A percentile compares a stretch with the other conserved stretches of the same genome.
Evolutionary conservation across 192 early-diverging fungal species (phyloP).

Genomic region (Umbelopsis isabellina): DNA sequence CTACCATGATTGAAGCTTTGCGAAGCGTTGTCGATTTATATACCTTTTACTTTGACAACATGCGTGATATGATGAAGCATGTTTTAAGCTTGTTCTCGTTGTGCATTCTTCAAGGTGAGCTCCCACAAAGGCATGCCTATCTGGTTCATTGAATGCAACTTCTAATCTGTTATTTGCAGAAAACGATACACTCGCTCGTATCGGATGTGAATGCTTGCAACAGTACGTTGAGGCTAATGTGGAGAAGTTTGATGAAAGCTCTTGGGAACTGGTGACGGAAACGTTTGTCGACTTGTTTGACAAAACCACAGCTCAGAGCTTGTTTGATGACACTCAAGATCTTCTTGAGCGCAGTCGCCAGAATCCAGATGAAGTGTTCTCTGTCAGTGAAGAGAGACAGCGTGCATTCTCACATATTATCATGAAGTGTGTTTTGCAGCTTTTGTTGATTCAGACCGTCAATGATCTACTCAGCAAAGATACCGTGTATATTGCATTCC

Average conservation of each 20-base stretch:
- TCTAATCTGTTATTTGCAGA: slow-evolving; percentile 43
- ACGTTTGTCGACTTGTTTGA: slow-evolving; percentile 78
- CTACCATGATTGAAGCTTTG: slow-evolving; percentile 92
- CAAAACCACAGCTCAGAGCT: slow-evolving; percentile 74
- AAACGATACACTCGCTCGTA: slow-evolving; percentile 86
- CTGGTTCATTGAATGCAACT: background rate
- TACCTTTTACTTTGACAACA: slow-evolving; percentile 71
- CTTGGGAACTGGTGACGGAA: slow-evolving; percentile 75
- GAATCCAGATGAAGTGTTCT: slow-evolving; percentile 16
- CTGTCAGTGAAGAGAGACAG: slow-evolving; percentile 54
- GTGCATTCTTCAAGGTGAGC: slow-evolving; percentile 84
- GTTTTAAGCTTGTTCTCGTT: slow-evolving; percentile 79
- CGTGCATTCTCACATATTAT: slow-evolving; percentile 84
- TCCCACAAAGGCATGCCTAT: background rate
- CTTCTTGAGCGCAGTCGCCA: slow-evolving; percentile 27
- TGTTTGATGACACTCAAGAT: slow-evolving; percentile 60
- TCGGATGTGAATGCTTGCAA: slow-evolving; percentile 90
- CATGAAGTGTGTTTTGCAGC: slow-evolving; percentile 87
- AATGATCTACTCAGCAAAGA: slow-evolving; percentile 71
- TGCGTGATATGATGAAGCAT: slow-evolving; percentile 74
- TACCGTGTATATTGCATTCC: slow-evolving; percentile 60
- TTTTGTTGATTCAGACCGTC: slow-evolving; percentile 88
- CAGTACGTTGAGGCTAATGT: slow-evolving; percentile 84
- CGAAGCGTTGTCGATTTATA: slow-evolving; percentile 87
- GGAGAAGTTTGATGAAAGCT: slow-evolving; percentile 65